A percentile compares a stretch with the other conserved stretches of the same genome.
Evolutionary conservation across 2,329 filamentous ascomycete species (phyloP).

Genomic region (Trematosphaeria pertusa): DNA sequence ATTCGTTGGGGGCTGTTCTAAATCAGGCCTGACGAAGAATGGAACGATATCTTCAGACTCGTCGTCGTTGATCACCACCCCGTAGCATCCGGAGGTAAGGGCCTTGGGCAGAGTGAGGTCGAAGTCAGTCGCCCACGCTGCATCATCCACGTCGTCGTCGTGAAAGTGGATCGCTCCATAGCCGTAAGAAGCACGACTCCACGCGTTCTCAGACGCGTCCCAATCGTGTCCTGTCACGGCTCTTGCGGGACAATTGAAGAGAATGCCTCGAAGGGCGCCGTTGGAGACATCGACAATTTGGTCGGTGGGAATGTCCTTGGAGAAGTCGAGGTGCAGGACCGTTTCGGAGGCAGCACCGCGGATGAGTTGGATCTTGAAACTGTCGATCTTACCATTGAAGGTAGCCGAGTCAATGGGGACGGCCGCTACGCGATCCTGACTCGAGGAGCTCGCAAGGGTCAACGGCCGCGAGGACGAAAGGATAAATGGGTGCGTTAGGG

Average conservation of each 20-base stretch:
- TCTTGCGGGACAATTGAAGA: conserved; percentile 45
- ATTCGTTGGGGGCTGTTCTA: conserved; percentile 4
- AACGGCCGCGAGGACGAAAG: conserved; percentile 5
- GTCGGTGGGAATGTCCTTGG: conserved; percentile 24
- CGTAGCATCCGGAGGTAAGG: conserved; percentile 35
- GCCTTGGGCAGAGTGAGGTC: conserved; percentile 26
- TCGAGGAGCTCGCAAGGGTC: conserved; percentile 10
- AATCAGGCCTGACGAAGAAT: conserved; percentile 44
- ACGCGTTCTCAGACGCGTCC: conserved; percentile 40
- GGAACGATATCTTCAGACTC: conserved; percentile 39
- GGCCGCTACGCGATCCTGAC: conserved; percentile 1
- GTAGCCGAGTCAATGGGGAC: conserved; percentile 10
- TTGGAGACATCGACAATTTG: conserved; percentile 31
- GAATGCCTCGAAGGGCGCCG: conserved; percentile 26
- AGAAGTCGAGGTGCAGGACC: conserved; percentile 24
- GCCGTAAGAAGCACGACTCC: conserved; percentile 43
- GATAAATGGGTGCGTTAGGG: not conserved
- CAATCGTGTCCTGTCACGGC: conserved; percentile 44
- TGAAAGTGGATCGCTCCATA: conserved; percentile 51
- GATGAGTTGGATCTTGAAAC: conserved; percentile 11
- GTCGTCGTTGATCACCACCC: conserved; percentile 27
- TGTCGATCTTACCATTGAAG: conserved; percentile 27
- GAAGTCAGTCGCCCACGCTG: conserved; percentile 44
- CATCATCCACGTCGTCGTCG: conserved; percentile 50
- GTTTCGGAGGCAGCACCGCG: conserved; percentile 15